phyloP scores from a whole-genome alignment of 2,329 filamentous ascomycete genomes.

The Bimuria novae-zelandiae region DNA sequence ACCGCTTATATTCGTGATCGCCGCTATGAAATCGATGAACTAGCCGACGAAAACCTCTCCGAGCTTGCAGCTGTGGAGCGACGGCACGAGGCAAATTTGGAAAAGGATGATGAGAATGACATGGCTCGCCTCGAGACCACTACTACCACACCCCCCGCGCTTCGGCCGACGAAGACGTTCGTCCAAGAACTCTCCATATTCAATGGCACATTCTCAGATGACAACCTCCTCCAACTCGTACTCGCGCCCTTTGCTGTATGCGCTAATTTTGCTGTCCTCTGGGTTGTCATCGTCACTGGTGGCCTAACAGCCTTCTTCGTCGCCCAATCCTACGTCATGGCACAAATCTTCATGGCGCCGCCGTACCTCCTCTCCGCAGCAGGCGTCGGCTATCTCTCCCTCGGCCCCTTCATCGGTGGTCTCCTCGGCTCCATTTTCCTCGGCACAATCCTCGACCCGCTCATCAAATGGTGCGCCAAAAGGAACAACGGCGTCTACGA shows the following conservation, averaged over 20 bases:
- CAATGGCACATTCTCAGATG: slow-evolving; percentile 46
- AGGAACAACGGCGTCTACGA: slow-evolving; percentile 59
- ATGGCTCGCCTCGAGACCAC: slow-evolving; percentile 27
- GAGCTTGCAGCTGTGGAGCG: slow-evolving; percentile 32
- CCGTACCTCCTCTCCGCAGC: slow-evolving; percentile 52
- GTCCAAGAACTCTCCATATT: slow-evolving; percentile 44
- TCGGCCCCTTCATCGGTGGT: slow-evolving; percentile 49
- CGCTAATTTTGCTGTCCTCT: slow-evolving; percentile 57
- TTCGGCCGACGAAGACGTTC: slow-evolving; percentile 43
- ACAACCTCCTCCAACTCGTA: slow-evolving; percentile 45
- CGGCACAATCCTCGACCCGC: slow-evolving; percentile 41
- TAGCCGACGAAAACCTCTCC: slow-evolving; percentile 30
- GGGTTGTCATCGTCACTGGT: slow-evolving; percentile 54
- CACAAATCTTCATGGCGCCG: slow-evolving; percentile 55
- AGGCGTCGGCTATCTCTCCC: slow-evolving; percentile 51
- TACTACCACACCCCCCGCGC: slow-evolving; percentile 18
- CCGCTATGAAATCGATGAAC: slow-evolving; percentile 39
- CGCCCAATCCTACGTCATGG: slow-evolving; percentile 49
- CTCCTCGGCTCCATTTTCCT: slow-evolving; percentile 42
- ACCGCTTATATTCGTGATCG: slow-evolving; percentile 54
- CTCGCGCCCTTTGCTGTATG: slow-evolving; percentile 56
- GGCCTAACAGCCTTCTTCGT: slow-evolving; percentile 51
- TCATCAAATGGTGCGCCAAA: slow-evolving; percentile 51
- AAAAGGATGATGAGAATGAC: slow-evolving; percentile 18
- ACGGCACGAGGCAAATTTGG: slow-evolving; percentile 17